A percentile compares a stretch with the other conserved stretches of the same genome.
Evolutionary conservation across 768 basidiomycete genomes (phyloP).

Genomic region (Xerocomus potaroensis): DNA sequence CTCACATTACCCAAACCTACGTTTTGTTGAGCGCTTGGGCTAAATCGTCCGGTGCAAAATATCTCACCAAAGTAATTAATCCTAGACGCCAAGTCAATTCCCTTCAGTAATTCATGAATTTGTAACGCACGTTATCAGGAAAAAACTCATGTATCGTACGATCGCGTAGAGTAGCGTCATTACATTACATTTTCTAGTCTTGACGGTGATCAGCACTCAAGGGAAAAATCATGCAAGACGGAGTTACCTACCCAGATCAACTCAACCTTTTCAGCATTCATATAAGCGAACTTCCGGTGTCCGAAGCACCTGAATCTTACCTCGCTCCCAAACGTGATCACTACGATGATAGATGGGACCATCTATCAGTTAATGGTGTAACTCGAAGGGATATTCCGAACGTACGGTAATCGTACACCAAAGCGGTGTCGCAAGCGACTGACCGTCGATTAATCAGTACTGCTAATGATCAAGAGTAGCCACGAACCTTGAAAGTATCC

Average conservation of each 20-base stretch:
- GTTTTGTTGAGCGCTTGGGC: background rate
- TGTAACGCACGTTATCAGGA: conserved; percentile 7
- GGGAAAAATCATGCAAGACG: background rate
- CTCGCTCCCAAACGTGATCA: conserved; percentile 10
- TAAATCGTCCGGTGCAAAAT: background rate
- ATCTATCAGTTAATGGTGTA: background rate
- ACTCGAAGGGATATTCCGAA: background rate
- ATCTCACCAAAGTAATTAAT: conserved; percentile 7
- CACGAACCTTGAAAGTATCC: conserved; percentile 7
- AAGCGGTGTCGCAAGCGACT: conserved; percentile 9
- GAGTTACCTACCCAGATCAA: conserved; percentile 11
- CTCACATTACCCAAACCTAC: conserved; percentile 1
- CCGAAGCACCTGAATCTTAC: too few relatives aligned
- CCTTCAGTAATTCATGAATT: background rate
- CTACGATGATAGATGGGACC: background rate
- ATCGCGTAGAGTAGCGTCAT: conserved; percentile 14
- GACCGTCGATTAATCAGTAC: background rate
- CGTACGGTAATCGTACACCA: conserved; percentile 16
- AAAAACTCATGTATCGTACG: conserved; percentile 17
- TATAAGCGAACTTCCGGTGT: too few relatives aligned
- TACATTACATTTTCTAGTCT: conserved; percentile 14
- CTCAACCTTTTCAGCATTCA: conserved; percentile 7
- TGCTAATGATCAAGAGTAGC: background rate
- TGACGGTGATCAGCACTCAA: background rate
- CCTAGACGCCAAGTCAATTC: conserved; percentile 5